These are phyloP conservation scores for Metschnikowia kofuensis DNA, from an alignment of 805 yeast genomes.

Conservation along the genomic window DNA sequence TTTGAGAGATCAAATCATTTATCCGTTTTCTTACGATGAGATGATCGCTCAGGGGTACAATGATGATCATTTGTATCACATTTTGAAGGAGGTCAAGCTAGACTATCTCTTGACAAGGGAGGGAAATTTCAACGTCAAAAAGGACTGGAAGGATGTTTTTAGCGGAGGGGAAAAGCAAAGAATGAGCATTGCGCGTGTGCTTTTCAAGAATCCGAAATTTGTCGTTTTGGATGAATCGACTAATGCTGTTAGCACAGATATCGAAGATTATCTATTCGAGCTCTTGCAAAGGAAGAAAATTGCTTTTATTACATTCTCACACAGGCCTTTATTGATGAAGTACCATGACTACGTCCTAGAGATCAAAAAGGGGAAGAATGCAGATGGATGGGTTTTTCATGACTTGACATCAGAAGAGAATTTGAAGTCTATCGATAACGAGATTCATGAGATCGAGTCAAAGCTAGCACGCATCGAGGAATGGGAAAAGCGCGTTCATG, in stretches of 20 bases:
- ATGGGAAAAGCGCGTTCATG: conserved; percentile 58
- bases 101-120: conserved; percentile 76
- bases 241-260: conserved; percentile 85
- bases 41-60: conserved; percentile 69
- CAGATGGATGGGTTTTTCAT: conserved; percentile 43
- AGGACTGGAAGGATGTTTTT: conserved; percentile 86
- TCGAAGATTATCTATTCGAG: conserved; percentile 83
- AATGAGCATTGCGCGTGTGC: conserved; percentile 79
- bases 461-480: conserved; percentile 57
- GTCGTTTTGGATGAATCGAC: conserved; percentile 92
- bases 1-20: conserved; percentile 85
- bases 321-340: conserved; percentile 78
- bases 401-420: conserved; percentile 65
- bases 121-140: conserved; percentile 49
- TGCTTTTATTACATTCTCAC: conserved; percentile 78
- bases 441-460: conserved; percentile 61
- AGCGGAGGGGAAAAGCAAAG: conserved; percentile 97
- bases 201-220: conserved; percentile 77
- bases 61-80: conserved; percentile 66
- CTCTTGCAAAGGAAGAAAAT: conserved; percentile 64
- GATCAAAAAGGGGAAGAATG: conserved; percentile 51
- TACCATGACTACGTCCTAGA: conserved; percentile 79
- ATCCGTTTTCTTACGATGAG: conserved; percentile 76
- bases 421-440: conserved; percentile 66
- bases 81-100: conserved; percentile 71